A percentile compares a stretch with the other conserved stretches of the same genome.
phyloP scores from a whole-genome alignment of 768 basidiomycete genomes.

The Trametes elegans region DNA sequence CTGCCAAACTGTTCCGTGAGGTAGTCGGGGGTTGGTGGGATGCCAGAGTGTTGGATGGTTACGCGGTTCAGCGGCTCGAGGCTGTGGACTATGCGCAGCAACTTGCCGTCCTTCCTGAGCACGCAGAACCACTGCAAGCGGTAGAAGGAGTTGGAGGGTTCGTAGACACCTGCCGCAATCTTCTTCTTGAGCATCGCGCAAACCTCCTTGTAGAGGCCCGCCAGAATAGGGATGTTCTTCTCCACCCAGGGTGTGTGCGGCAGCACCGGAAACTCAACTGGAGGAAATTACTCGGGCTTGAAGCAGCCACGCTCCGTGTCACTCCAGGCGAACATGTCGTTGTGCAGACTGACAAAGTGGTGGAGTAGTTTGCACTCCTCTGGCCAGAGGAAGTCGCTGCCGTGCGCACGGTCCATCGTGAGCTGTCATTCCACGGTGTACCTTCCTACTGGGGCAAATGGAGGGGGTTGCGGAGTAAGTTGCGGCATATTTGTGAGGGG shows the following conservation, averaged over 20 bases:
- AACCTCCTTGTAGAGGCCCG: too few species aligned
- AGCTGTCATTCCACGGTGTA: too few species aligned
- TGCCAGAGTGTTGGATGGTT: too few species aligned
- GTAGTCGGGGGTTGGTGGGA: constrained; percentile 22
- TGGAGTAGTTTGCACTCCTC: constrained; percentile 34
- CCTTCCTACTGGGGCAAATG: background rate
- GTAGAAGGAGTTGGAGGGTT: constrained; percentile 26
- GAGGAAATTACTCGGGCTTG: too few species aligned
- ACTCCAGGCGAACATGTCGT: too few species aligned
- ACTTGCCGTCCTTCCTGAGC: constrained; percentile 22
- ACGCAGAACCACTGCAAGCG: constrained; percentile 26
- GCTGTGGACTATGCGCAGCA: too few species aligned
- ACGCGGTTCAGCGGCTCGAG: too few species aligned
- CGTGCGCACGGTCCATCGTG: constrained; percentile 1
- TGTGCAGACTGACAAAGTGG: constrained; percentile 26
- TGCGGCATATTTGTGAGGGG: constrained; percentile 8
- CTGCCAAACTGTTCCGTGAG: constrained; percentile 26
- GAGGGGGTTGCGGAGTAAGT: constrained; percentile 8
- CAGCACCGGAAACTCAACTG: too few species aligned
- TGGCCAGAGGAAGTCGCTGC: constrained; percentile 29
- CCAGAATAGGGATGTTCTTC: too few species aligned
- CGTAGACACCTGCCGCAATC: constrained; percentile 36
- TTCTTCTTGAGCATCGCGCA: too few species aligned
- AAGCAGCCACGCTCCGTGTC: too few species aligned
- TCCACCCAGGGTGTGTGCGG: too few species aligned